These are phyloP conservation scores for Thalia dealbata DNA, from an alignment of 176 grass and related monocot species.

Conservation along the genomic window DNA sequence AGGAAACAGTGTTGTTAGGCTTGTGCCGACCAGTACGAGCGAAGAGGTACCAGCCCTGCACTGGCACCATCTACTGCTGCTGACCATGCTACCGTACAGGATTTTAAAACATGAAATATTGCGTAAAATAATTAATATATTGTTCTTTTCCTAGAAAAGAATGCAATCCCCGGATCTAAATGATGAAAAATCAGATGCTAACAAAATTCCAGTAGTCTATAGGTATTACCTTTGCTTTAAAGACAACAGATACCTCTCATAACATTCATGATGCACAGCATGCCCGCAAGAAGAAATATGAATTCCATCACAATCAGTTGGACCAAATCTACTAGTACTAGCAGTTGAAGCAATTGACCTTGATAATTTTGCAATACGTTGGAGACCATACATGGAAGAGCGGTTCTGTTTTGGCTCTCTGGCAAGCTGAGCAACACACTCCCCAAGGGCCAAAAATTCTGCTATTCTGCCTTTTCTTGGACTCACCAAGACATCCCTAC, in stretches of 20 bases:
- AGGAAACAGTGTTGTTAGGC: no score
- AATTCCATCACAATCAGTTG: conserved; percentile 79
- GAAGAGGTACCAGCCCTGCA: no score
- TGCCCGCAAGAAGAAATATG: conserved; percentile 95
- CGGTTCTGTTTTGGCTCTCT: conserved; percentile 34
- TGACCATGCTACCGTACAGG: no score
- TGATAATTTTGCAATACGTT: conserved; percentile 24
- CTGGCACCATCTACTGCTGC: no score
- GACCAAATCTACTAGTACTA: conserved; percentile 57
- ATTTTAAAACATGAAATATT: no score
- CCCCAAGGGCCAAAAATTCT: conserved; percentile 57
- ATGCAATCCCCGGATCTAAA: neutral
- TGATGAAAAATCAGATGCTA: conserved; percentile 1
- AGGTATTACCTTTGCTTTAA: conserved; percentile 84
- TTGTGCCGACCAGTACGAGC: no score
- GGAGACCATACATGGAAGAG: conserved; percentile 23
- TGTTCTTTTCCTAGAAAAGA: neutral
- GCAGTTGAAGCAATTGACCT: conserved; percentile 27
- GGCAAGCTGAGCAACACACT: conserved; percentile 65
- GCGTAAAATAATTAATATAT: neutral
- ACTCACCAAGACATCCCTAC: conserved; percentile 19
- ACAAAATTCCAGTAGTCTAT: neutral
- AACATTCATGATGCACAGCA: conserved; percentile 95
- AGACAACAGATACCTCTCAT: conserved; percentile 86
- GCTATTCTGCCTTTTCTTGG: conserved; percentile 52